These are phyloP conservation scores for Sordaria brevicollis DNA, from an alignment of 495 filamentous ascomycete genomes.

Conservation along the genomic window DNA sequence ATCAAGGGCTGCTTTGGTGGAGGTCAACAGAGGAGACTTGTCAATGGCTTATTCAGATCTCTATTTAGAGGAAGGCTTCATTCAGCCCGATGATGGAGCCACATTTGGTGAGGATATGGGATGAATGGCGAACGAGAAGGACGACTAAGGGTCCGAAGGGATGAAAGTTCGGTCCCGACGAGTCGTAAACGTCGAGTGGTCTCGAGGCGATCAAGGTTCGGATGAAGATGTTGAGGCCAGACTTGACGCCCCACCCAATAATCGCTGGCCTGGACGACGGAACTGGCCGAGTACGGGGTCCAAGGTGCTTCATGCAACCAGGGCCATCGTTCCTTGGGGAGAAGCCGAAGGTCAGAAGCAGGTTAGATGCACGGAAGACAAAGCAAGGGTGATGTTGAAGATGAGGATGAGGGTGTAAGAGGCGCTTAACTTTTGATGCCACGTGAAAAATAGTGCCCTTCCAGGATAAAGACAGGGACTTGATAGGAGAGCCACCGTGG, in stretches of 20 bases:
- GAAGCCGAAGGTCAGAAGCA: not conserved
- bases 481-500: not conserved
- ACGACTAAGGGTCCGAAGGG: not conserved
- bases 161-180: not conserved
- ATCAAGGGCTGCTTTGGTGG: not conserved
- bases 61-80: not conserved
- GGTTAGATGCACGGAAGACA: not conserved
- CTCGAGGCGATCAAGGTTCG: not conserved
- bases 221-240: not conserved
- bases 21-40: not conserved
- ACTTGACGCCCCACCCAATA: not conserved
- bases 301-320: not conserved
- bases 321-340: not conserved
- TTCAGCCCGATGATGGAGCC: not conserved
- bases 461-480: not conserved
- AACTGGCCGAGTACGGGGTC: not conserved
- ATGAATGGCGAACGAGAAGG: not conserved
- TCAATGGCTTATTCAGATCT: not conserved
- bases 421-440: not conserved
- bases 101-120: not conserved
- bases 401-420: not conserved
- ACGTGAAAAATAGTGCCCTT: not conserved
- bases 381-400: not conserved
- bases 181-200: not conserved
- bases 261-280: not conserved